These are phyloP conservation scores for Aeminium ludgeri DNA, from an alignment of 495 filamentous ascomycete genomes.

Conservation along the genomic window DNA sequence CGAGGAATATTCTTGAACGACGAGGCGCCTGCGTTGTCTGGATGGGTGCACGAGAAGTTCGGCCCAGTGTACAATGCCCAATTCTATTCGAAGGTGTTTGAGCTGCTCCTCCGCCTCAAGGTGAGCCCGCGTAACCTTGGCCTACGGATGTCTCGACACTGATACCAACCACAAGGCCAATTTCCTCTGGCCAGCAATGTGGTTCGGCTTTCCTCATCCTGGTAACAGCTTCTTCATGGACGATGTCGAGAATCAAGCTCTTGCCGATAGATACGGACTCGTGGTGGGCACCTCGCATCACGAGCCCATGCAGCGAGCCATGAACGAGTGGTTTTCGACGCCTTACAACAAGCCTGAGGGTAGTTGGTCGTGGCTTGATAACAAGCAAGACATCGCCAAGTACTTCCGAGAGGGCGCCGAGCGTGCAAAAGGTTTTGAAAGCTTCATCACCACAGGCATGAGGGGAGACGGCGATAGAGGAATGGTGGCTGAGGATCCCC, in stretches of 20 bases:
- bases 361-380: slow-evolving; percentile 48
- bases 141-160: slow-evolving; percentile 32
- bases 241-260: slow-evolving; percentile 45
- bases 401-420: slow-evolving; percentile 51
- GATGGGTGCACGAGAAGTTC: slow-evolving; percentile 44
- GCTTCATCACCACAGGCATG: slow-evolving; percentile 56
- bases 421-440: slow-evolving; percentile 46
- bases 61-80: slow-evolving; percentile 43
- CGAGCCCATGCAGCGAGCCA: slow-evolving; percentile 55
- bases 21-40: slow-evolving; percentile 53
- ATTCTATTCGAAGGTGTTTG: slow-evolving; percentile 55
- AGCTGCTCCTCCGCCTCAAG: slow-evolving; percentile 48
- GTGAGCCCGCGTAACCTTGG: slow-evolving; percentile 66
- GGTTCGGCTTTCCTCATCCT: no score
- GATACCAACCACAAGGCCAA: no score
- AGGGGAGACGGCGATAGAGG: slow-evolving; percentile 50
- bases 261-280: slow-evolving; percentile 55
- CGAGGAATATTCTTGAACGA: slow-evolving; percentile 69
- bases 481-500: slow-evolving; percentile 37
- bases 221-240: slow-evolving; percentile 50
- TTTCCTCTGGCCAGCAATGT: no score
- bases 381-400: slow-evolving; percentile 43
- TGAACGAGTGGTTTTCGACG: slow-evolving; percentile 40
- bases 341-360: slow-evolving; percentile 35
- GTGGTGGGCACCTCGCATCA: slow-evolving; percentile 57